Conservation (phyloP, 2,329 filamentous ascomycete species). For the Aspergillus texensis region DNA sequence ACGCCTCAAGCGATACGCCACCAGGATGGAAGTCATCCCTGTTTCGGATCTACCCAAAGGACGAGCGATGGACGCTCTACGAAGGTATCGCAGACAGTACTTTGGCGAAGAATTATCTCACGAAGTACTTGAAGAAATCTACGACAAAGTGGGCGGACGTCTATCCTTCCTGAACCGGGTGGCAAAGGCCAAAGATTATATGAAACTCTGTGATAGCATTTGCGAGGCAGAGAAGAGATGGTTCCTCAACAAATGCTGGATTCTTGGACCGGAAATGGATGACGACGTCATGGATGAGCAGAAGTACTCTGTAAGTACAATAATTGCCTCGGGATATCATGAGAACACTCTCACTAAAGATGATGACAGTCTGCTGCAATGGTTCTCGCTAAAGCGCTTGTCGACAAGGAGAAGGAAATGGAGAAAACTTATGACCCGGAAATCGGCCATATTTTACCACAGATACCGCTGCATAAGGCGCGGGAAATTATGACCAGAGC, state of each 20-base stretch:
- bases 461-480: conserved; percentile 78
- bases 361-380: conserved; percentile 75
- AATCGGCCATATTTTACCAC: conserved; percentile 74
- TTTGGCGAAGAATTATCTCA: conserved; percentile 61
- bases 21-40: conserved; percentile 90
- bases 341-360: conserved; percentile 18
- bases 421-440: conserved; percentile 65
- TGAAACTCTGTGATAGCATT: conserved; percentile 73
- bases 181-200: conserved; percentile 82
- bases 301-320: conserved; percentile 77
- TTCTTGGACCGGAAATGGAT: conserved; percentile 77
- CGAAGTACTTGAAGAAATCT: conserved; percentile 72
- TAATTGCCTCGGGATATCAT: neutral
- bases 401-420: conserved; percentile 74
- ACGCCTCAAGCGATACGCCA: conserved; percentile 85
- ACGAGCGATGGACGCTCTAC: conserved; percentile 75
- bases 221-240: conserved; percentile 73
- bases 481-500: conserved; percentile 93
- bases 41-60: conserved; percentile 80
- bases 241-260: conserved; percentile 79
- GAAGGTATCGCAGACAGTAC: conserved; percentile 79
- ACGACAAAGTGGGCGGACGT: conserved; percentile 83
- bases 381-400: conserved; percentile 86
- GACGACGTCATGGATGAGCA: conserved; percentile 99
- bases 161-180: conserved; percentile 86